Base-by-base conservation (phyloP, 257 asterid species). In the Salvia miltiorrhiza region DNA sequence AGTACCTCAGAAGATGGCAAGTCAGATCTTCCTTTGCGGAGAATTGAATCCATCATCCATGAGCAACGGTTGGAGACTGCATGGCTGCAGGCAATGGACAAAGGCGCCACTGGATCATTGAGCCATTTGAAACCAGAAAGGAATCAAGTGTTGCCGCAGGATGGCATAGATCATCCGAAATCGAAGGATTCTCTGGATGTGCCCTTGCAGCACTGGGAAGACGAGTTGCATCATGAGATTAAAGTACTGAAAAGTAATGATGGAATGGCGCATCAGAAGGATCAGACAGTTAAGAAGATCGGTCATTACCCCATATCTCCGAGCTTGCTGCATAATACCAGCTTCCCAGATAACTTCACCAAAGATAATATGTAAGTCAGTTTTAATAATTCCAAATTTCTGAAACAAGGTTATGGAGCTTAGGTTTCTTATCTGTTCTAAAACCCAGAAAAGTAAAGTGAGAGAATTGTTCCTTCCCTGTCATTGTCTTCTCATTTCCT, bases 91-190 rank as follows among this genome's bases (percentile, higher is more conserved):
- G 96, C 95, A 7, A 80, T 78, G 90, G 98, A 91, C 81, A 91
- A 84, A 75, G 87, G 92, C 71, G 82, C 89, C 17, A 84, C 93
- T 14, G 95, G 87, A 45, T 79, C 96, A 12, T 21, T 80, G 65
- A 77, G 75, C 44, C 89, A 78, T 41, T 65, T 72, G 80, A 90
- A 78, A 79, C 97, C 96, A 3, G 99, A 91, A 63, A 81, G 91
- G 86, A 91, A 91, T 73, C 98, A 91, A 84, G 85, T 91, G 68
- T 80, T 87, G 71, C 97, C 98, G n/a, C 98, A 88, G 76, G 90
- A 89, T 59, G 81, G 87, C 40, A 32, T 63, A 13, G 73, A 69
- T 70, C 81, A 73, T 65, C 83, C 77, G 40, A 86, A 76, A 12
- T 64, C 92, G 5, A 44, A 65, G 62, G 78, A 76, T 71, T 77